phyloP scores from a whole-genome alignment of 805 yeast species.

The Monosporozyma solicola region DNA sequence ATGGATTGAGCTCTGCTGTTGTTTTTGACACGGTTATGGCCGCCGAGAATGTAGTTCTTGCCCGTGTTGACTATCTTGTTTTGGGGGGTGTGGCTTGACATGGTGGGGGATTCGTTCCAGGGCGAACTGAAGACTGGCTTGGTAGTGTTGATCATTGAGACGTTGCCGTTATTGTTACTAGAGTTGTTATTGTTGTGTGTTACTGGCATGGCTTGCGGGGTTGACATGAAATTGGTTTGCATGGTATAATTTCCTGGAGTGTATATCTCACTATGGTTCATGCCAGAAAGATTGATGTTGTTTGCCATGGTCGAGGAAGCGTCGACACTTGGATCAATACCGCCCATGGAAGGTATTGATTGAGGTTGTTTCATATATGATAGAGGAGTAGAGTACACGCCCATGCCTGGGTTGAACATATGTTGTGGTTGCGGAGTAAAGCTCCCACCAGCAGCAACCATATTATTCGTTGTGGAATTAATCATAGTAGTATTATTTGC shows the following conservation, averaged over 20 bases:
- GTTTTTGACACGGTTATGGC: slow-evolving; percentile 24
- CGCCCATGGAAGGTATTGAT: not conserved
- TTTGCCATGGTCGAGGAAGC: not conserved
- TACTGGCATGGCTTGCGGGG: not conserved
- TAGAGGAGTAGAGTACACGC: not conserved
- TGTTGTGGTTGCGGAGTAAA: slow-evolving; percentile 1
- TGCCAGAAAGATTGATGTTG: not conserved
- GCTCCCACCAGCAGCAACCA: not conserved
- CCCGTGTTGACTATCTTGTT: slow-evolving; percentile 26
- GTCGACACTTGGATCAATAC: not conserved
- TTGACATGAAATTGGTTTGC: not conserved
- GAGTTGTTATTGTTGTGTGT: not conserved
- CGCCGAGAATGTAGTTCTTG: slow-evolving; percentile 28
- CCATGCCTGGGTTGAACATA: not conserved
- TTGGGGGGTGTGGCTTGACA: not conserved
- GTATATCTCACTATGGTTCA: not conserved
- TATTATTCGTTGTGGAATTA: not conserved
- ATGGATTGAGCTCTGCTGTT: slow-evolving; percentile 29
- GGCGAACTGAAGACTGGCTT: slow-evolving; percentile 3
- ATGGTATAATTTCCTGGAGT: not conserved
- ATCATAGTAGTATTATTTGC: not conserved
- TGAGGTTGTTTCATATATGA: not conserved
- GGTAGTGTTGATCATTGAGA: not conserved
- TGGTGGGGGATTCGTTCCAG: slow-evolving; percentile 13
- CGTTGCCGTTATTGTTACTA: not conserved